Percentiles rank a stretch among this genome's conserved stretches.
phyloP scores from a whole-genome alignment of 2,329 filamentous ascomycete genomes.

The Colletotrichum chrysophilum region DNA sequence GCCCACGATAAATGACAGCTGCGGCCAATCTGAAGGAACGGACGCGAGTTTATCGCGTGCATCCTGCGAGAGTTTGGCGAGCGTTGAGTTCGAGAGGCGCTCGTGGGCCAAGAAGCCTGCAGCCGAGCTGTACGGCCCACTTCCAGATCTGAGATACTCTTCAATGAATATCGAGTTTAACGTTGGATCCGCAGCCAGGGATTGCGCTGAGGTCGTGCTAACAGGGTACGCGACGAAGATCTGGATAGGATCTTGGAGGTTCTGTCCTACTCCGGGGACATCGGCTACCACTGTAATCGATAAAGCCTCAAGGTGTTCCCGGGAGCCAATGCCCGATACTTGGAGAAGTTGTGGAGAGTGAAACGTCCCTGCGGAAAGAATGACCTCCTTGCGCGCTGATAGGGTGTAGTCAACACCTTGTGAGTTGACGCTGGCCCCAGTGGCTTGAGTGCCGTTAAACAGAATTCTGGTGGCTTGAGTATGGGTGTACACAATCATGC shows the following conservation, averaged over 20 bases:
- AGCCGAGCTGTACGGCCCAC: constrained; percentile 13
- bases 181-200: background rate
- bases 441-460: constrained; percentile 47
- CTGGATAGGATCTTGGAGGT: constrained; percentile 81
- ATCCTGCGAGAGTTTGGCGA: background rate
- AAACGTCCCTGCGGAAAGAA: constrained; percentile 80
- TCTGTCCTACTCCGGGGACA: constrained; percentile 77
- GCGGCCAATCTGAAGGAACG: constrained; percentile 6
- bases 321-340: constrained; percentile 56
- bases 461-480: constrained; percentile 50
- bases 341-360: constrained; percentile 76
- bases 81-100: constrained; percentile 2
- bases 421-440: constrained; percentile 39
- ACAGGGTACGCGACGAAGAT: constrained; percentile 13
- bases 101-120: constrained; percentile 14
- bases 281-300: constrained; percentile 51
- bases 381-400: constrained; percentile 63
- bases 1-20: background rate
- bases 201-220: background rate
- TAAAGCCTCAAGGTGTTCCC: constrained; percentile 38
- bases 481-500: constrained; percentile 43
- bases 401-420: constrained; percentile 21
- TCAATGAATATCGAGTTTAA: background rate
- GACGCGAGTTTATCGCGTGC: background rate
- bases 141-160: constrained; percentile 4